Evolutionary conservation across 164 flowering plant species (phyloP).

Genomic region (Cinnamomum chago): DNA sequence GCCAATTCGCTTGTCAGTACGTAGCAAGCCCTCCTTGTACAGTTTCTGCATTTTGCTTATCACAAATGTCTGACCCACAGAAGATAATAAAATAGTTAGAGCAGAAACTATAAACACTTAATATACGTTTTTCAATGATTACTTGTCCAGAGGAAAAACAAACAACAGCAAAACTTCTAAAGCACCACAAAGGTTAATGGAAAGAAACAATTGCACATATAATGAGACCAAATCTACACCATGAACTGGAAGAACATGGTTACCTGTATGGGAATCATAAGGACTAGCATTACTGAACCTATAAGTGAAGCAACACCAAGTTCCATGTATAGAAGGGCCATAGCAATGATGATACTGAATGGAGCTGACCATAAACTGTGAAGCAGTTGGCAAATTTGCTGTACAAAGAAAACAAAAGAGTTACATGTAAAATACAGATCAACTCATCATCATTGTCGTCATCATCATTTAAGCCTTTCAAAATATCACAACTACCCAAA

Average conservation of each 20-base stretch:
- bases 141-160: neutral
- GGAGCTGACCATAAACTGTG: conserved; percentile 99
- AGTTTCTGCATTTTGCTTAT: conserved; percentile 81
- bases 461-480: neutral
- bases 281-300: conserved; percentile 74
- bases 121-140: neutral
- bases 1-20: conserved; percentile 95
- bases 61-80: conserved; percentile 56
- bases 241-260: neutral
- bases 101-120: too few species aligned
- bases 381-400: conserved; percentile 90
- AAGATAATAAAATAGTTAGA: neutral
- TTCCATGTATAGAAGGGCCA: conserved; percentile 78
- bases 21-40: conserved; percentile 92
- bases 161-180: neutral
- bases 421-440: neutral
- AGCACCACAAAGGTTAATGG: neutral
- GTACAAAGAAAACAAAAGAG: conserved; percentile 16
- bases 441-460: too few species aligned
- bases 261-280: conserved; percentile 95
- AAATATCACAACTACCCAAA: neutral
- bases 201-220: neutral
- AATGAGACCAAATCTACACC: neutral
- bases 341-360: conserved; percentile 68
- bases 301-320: conserved; percentile 82